Base-by-base conservation (phyloP, 345 rosid species). In the Fremontodendron californicum region DNA sequence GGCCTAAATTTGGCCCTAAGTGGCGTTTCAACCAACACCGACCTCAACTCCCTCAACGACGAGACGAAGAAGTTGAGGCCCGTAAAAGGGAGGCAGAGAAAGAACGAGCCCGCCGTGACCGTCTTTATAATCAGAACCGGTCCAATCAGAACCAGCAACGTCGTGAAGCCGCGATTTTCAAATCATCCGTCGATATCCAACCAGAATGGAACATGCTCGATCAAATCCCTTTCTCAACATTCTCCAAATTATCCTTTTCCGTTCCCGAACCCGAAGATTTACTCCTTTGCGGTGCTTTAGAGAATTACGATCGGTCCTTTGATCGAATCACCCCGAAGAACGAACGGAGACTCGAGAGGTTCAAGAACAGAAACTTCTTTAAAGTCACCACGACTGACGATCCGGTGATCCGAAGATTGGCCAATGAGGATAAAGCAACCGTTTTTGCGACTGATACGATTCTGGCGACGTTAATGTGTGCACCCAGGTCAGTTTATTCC, bases 181-280 rank as follows among this genome's bases (percentile, higher is more conserved):
- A 92, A 62, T 93, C 97, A 0, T 93, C 98, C 0, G 98, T 96
- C 57, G 99, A 93, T 72, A 96, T 96, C 46, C 98, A 96, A 67
- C 98, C 99, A 0, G 99, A 96, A 54, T 96, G 99, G 99, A 92
- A 94, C 76, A 93, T 96, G 99, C 92, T 92, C 2, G 98, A 96
- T 48, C 97, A 94, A 91, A 96, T 96, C 27, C 99, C 99, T 0
- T 96, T 96, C 76, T 87, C 97, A 0, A 88, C 92, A 6, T 94
- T 96, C 87, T 87, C 97, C 3, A 94, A 96, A 83, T 88, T 96
- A 2, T 91, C 97, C 0, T 94, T 90, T 75, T 46, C 93, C 0
- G 98, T 88, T 1, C 80, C 92, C 0, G 99, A 96, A 40, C 97
- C 99, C 0, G 98, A 96, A 60, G 98, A 96, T 80, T 73, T 96